Base-by-base conservation (phyloP, 345 rosid genomes). In the Dimocarpus longan region DNA sequence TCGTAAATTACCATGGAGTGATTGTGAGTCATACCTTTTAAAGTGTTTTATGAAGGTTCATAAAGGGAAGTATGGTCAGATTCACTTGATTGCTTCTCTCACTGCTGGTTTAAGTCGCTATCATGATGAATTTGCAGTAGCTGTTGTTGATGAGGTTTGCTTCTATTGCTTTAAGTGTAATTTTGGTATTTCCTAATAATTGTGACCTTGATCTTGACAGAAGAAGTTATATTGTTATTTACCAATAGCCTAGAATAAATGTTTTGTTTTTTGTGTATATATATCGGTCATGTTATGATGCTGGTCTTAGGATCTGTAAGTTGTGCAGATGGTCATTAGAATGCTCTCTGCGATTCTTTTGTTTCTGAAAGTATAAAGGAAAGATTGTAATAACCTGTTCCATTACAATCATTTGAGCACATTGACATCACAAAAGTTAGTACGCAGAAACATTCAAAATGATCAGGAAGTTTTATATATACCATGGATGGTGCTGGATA, bases 31-130 rank as follows among this genome's bases (percentile, higher is more conserved):
- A 66, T 97, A 94, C 84, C 90, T 97, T 80, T 81, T 97, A 79
- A 97, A 97, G 85, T 94, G 99, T 83, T 97, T 94, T 87, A 88
- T 97, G 99, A 97, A 97, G 88, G 93, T 94, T 67, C 96, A 94
- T 85, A 93, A 84, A 80, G 99, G 99, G 72, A 97, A 94, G 83
- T 97, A 93, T 82, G 95, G 98, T 74, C 99, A 97, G 84, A 97
- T 97, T 84, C 97, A 97, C 82, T 86, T 97, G 89, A 84, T 94
- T 89, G 99, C 98, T 80, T 94, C 98, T 76, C 94, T 97, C 79
- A 97, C 98, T 80, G 91, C 98, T 86, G 96, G 98, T 84, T 91
- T 97, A 88, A 94, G 98, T 80, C 95, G 96, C 80, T 89, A 97
- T 89, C 99, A 94, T 87, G 99, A 94, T 88, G 97, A 93, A 82